A percentile compares a stretch with the other conserved stretches of the same genome.
phyloP scores from a whole-genome alignment of 257 asterid species.

The Plantago major region DNA sequence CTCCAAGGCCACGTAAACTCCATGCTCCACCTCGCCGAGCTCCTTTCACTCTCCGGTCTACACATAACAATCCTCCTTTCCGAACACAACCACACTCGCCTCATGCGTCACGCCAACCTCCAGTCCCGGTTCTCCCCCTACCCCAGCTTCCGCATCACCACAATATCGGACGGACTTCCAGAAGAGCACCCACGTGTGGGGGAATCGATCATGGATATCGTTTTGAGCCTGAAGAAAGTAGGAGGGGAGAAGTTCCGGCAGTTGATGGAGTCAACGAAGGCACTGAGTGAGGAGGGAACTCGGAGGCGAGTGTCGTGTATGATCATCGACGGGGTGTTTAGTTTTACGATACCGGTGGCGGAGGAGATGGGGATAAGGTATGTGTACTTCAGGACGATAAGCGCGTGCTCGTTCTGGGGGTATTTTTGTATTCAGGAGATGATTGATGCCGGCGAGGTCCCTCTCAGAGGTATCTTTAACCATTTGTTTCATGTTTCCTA shows the following conservation, averaged over 20 bases:
- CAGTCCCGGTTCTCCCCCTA: conserved; percentile 29
- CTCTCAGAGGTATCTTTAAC: conserved; percentile 27
- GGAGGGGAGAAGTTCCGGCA: conserved; percentile 31
- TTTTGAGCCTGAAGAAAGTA: conserved; percentile 28
- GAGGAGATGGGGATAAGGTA: conserved; percentile 41
- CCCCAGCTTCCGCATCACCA: conserved; percentile 35
- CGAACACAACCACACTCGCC: conserved; percentile 40
- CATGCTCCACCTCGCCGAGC: conserved; percentile 56
- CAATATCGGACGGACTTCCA: conserved; percentile 49
- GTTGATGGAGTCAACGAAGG: conserved; percentile 29
- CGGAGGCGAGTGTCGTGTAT: conserved; percentile 36
- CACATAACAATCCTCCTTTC: conserved; percentile 45
- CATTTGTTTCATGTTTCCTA: no score
- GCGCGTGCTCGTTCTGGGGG: conserved; percentile 49
- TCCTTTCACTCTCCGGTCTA: conserved; percentile 44
- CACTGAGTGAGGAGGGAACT: conserved; percentile 1
- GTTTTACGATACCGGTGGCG: conserved; percentile 47
- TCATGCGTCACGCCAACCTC: conserved; percentile 29
- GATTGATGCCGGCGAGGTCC: conserved; percentile 48
- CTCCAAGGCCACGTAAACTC: conserved; percentile 56
- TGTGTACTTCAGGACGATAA: conserved; percentile 37
- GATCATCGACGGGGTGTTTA: conserved; percentile 40
- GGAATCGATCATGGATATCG: conserved; percentile 18
- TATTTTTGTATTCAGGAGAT: conserved; percentile 45
- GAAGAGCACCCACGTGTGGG: conserved; percentile 42